Evolutionary conservation across 176 grass and related monocot genomes (phyloP), one percentile per base, ranked within the genome.

Genomic region (Carex myosuroides): DNA sequence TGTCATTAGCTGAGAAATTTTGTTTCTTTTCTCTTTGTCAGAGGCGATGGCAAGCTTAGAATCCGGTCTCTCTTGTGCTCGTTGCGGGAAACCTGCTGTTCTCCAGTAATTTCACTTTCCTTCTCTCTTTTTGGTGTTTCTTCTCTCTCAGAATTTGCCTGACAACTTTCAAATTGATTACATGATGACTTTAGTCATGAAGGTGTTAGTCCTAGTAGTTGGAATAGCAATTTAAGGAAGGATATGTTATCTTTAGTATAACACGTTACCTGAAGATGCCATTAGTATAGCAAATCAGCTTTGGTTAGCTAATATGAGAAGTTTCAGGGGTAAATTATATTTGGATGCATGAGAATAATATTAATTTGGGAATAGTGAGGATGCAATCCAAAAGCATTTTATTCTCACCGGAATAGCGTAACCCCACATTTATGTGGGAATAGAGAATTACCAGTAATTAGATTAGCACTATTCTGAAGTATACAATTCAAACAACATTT

Each of bases 71-170:
- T 73, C 84, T 64, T 99, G 93, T 85, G 89, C 79, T 85, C 91
- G 85, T 80, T 99, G 96, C 73, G 93, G 92, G 79, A 95, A 98
- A 86, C 95, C 95, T 17, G 95, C 92, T 50, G 61, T 50, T 14
- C 89, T 98, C 14, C 95, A 95, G 92, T 98, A 90, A 60, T 88
- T 74, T 50, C 33, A 20, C 52, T 69, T 46, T 30, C 58, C 33
- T 79, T 80, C 14, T 46, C 50, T 69, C 8, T 56, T 56, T 48
- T 46, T 56, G 17, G 35, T 44, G 67, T 42, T 17, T 17, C 54
- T 77, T 54, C 2, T 60, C 54, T 20, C 29, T 81, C n/a, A 6
- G 21, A 58, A 41, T 80, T 69, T 54, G 2, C 62, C 60, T 68
- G 6, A 64, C 32, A 67, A n/a, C 16, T 82, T 54, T 55, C 5